Base-by-base conservation (phyloP, 306 rosid genomes). In the Vigna mungo region DNA sequence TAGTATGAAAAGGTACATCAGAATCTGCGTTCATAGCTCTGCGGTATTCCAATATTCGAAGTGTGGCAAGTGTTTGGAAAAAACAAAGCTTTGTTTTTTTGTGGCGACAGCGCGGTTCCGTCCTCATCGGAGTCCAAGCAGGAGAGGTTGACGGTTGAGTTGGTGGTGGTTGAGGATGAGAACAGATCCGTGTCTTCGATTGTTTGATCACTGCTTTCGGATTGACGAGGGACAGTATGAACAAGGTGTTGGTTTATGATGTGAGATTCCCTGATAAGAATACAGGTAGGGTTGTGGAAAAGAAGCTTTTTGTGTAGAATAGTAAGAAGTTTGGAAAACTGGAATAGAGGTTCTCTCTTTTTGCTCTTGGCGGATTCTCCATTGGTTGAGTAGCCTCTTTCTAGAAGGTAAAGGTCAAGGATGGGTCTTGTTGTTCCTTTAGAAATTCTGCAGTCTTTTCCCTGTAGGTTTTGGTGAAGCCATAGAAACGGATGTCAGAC, bases 361-460 rank as follows among this genome's bases (percentile, higher is more conserved):
- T 63, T 74, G 74, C 21, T 56, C 71, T 82, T 80, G 32, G 17
- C 27, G 25, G 87, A 84, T 64, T 68, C 76, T 63, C 67, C 81
- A 56, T 61, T 71, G 37, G 25, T 85, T 53, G 79, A 64, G 61
- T 69, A 81, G 46, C 93, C 81, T 86, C 85, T 86, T 83, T 96
- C 99, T 15, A 68, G 23, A 36, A 96, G 91, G 87, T 85, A 88
- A 70, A 60, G 56, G 49, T 96, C 90, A 12, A 92, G 75, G 71
- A 80, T 80, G 76, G 99, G 9, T 92, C 98, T 82, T 92, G 97
- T 56, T 88, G 81, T 66, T 89, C 88, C 58, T 85, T 87, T 2
- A 92, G 91, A 68, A 95, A 90, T 43, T 91, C 91, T 63, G 72
- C 84, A 93, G 93, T 46, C 81, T 88, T 77, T 85, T 95, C 63